Base-by-base conservation (phyloP, 2,329 filamentous ascomycete genomes). In the Raffaelea ambrosiae region DNA sequence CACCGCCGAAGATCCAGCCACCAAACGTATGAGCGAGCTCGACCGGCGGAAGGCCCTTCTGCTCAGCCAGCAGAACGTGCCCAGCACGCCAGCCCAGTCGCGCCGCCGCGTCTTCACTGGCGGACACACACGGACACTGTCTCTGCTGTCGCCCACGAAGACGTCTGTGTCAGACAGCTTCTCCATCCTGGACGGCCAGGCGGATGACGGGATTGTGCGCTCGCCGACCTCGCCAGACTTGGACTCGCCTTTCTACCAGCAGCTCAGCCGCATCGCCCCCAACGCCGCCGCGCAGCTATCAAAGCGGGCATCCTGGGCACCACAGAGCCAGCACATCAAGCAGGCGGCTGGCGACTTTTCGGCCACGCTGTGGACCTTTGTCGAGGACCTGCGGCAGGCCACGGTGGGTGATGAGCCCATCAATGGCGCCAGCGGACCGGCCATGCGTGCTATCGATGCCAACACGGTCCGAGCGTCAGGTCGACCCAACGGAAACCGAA, bases 331-430 rank as follows among this genome's bases (percentile, higher is more conserved):
- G 13, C 73, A 64, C 40, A 66, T 79, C 50, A 89, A 89, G 61
- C 87, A 93, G 63, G 83, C 95, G 65, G 86, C 90, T 16, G 85
- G 87, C 51, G 93, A 96, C 65, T 82, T 98, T 64, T 88, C 84
- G 62, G 81, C 93, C 45, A 91, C 93, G 2, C 69, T 98, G 43
- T 90, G 86, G 81, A 95, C 88, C 1, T 98, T 98, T 65, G 81
- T 95, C 51, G 93, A 97, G 63, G 93, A 98, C 61, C 81, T 98
- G 43, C 79, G 90, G 55, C 93, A 97, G 66, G 94, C 91, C 14
- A 95, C 93, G 0, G 89, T 98, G 7, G 93, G 93, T 21, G 93
- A 98, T 47, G 93, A 98, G 68, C 87, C 83, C 16, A 79, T 88
- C 53, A 81, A 73, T 51, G 83, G 80, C 14, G 51, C 56, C 18